Conservation (phyloP, 169 alveolate species). For the Neospora caninum region DNA sequence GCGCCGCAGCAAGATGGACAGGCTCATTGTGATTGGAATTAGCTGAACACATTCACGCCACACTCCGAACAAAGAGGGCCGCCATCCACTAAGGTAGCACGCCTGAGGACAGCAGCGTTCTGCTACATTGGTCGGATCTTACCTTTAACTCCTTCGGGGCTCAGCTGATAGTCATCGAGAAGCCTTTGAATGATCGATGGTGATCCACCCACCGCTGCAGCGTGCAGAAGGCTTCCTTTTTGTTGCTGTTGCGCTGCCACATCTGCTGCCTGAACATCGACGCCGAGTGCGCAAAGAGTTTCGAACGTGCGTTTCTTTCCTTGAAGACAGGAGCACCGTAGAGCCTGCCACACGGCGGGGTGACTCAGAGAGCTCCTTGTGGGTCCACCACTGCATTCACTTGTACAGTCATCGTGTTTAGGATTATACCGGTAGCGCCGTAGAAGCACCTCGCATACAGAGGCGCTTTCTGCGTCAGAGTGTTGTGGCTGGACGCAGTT, state of each 20-base stretch:
- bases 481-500: not conserved
- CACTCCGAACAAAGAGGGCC: not conserved
- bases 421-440: not conserved
- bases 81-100: not conserved
- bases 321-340: slow-evolving; percentile 47
- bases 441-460: not conserved
- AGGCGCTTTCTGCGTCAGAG: not conserved
- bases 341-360: slow-evolving; percentile 15
- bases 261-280: slow-evolving; percentile 7
- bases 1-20: not conserved
- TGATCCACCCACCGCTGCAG: slow-evolving; percentile 56
- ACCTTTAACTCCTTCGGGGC: slow-evolving; percentile 33
- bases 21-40: not conserved
- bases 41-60: not conserved
- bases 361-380: not conserved
- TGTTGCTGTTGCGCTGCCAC: slow-evolving; percentile 36
- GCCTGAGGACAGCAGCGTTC: not conserved
- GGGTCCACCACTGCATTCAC: not conserved
- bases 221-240: slow-evolving; percentile 27
- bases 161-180: not conserved
- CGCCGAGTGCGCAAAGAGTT: slow-evolving; percentile 13
- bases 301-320: slow-evolving; percentile 44
- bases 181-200: slow-evolving; percentile 38
- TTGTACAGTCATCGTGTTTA: too few species aligned
- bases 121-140: not conserved